Percentiles rank a stretch among this genome's conserved stretches.
phyloP scores from a whole-genome alignment of 2,329 filamentous ascomycete genomes.

The Cryphonectria radicalis region DNA sequence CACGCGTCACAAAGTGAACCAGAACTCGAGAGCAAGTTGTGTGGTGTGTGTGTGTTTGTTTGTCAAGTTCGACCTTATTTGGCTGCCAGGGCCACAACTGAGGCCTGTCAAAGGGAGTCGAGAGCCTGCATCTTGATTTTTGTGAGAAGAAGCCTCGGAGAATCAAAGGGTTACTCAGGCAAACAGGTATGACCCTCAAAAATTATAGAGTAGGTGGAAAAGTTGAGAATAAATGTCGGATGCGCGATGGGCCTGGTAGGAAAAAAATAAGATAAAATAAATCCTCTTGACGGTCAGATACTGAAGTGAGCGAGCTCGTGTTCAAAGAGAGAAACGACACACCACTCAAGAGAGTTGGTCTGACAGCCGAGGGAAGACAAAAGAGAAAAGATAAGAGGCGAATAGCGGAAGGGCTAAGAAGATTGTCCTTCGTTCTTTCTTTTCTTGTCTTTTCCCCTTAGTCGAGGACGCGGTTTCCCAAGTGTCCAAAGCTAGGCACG shows the following conservation, averaged over 20 bases:
- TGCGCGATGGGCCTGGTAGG: neutral
- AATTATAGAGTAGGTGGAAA: neutral
- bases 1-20: neutral
- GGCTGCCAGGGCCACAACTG: slow-evolving; percentile 13
- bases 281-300: neutral
- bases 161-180: slow-evolving; percentile 22
- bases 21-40: neutral
- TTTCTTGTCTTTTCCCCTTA: neutral
- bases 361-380: neutral
- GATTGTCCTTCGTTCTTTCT: neutral
- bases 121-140: slow-evolving; percentile 29
- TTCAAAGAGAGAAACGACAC: neutral
- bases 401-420: slow-evolving; percentile 2
- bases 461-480: neutral
- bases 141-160: slow-evolving; percentile 29
- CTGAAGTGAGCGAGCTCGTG: neutral
- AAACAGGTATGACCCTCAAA: slow-evolving; percentile 21
- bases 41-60: no score
- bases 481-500: neutral
- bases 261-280: neutral
- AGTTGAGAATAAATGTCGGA: neutral
- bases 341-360: neutral
- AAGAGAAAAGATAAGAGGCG: neutral
- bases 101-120: slow-evolving; percentile 22
- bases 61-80: neutral